phyloP scores from a whole-genome alignment of 805 yeast species.

The Teunomyces barrocoloradensis region DNA sequence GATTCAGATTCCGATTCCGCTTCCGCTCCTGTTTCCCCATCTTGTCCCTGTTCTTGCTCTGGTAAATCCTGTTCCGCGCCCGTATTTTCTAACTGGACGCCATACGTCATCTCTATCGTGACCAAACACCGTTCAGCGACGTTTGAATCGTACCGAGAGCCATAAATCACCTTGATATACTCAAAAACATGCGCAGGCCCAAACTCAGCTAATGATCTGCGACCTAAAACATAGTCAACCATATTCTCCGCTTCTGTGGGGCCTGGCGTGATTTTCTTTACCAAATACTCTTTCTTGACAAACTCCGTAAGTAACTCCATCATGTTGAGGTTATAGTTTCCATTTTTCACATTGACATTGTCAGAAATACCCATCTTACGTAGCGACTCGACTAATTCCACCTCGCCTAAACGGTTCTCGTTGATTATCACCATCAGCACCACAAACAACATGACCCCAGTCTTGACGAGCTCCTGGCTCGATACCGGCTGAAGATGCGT shows the following conservation, averaged over 20 bases:
- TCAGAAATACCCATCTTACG: conserved; percentile 18
- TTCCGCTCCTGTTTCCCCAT: not conserved
- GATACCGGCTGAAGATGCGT: conserved; percentile 16
- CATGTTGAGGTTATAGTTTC: conserved; percentile 14
- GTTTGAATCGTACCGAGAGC: conserved; percentile 19
- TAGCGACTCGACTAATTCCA: conserved; percentile 20
- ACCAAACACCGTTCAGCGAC: conserved; percentile 16
- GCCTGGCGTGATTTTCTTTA: conserved; percentile 10
- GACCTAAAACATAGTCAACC: conserved; percentile 30
- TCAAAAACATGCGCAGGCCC: conserved; percentile 26
- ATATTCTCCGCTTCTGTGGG: conserved; percentile 12
- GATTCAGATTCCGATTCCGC: not conserved
- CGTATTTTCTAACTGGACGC: conserved; percentile 10
- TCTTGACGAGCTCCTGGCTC: conserved; percentile 26
- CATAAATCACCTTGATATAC: conserved; percentile 24
- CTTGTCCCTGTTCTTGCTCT: too few relatives aligned
- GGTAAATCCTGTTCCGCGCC: conserved; percentile 3
- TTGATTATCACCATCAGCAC: conserved; percentile 28
- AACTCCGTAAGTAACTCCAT: conserved; percentile 25
- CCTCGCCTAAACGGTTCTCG: conserved; percentile 31
- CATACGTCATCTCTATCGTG: conserved; percentile 26
- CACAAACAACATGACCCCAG: conserved; percentile 30
- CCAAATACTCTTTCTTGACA: conserved; percentile 29
- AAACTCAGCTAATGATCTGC: conserved; percentile 32
- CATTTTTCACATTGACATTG: conserved; percentile 7